These are phyloP conservation scores for Voacanga thouarsii DNA, from an alignment of 257 asterid genomes.

Conservation along the genomic window DNA sequence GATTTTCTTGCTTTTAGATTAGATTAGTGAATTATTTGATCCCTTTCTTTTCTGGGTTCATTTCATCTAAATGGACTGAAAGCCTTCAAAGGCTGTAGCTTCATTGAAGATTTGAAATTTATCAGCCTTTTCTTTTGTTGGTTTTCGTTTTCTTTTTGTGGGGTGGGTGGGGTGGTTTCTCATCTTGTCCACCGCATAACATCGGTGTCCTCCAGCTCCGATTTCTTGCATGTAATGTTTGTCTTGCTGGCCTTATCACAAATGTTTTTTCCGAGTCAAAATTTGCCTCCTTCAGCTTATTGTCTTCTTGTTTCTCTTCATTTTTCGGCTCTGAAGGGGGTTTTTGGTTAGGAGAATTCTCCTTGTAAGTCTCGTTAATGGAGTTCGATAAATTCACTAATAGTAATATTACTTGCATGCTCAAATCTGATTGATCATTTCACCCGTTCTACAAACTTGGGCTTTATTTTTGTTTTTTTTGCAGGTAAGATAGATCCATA, in stretches of 20 bases:
- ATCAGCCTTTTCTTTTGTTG: neutral
- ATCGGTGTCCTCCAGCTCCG: no score
- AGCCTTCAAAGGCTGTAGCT: neutral
- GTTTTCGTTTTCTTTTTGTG: neutral
- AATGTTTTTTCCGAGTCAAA: neutral
- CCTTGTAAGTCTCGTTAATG: neutral
- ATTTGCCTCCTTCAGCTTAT: neutral
- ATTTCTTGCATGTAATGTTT: no score
- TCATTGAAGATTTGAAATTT: neutral
- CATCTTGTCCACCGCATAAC: no score
- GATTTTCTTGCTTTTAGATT: neutral
- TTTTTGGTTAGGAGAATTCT: neutral
- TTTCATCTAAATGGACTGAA: neutral
- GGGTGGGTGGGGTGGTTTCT: no score
- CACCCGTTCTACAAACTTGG: neutral
- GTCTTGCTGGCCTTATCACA: neutral
- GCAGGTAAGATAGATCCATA: conserved; percentile 40
- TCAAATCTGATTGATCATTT: neutral
- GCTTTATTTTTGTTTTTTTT: neutral
- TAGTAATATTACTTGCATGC: neutral
- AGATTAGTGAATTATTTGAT: neutral
- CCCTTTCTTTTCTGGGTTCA: neutral
- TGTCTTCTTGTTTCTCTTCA: neutral
- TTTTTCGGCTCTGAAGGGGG: neutral
- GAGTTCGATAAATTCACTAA: neutral